These are phyloP conservation scores for Peniophora sp. DNA, from an alignment of 1,284 basidiomycete species.

Conservation along the genomic window DNA sequence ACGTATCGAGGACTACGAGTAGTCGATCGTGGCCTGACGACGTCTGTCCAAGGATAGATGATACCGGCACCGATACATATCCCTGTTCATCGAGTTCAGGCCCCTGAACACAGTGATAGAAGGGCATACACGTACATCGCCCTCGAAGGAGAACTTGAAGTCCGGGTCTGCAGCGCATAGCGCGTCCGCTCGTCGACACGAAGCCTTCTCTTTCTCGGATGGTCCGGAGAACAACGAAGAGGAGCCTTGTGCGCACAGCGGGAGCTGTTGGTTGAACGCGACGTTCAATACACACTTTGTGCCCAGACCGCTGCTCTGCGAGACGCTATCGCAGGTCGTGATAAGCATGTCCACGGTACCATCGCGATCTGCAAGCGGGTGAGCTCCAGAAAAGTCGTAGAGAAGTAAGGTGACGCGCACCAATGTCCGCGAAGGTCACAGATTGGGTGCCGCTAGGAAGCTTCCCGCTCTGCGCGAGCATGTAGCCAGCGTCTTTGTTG, in stretches of 20 bases:
- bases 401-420: slow-evolving; percentile 31
- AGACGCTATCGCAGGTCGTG: slow-evolving; percentile 71
- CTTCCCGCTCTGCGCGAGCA: slow-evolving; percentile 55
- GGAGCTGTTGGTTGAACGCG: slow-evolving; percentile 89
- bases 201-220: slow-evolving; percentile 10
- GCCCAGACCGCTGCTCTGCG: slow-evolving; percentile 61
- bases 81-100: slow-evolving; percentile 31
- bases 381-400: no score
- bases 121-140: slow-evolving; percentile 35
- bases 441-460: slow-evolving; percentile 77
- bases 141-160: slow-evolving; percentile 72
- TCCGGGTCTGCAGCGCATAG: slow-evolving; percentile 78
- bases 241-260: slow-evolving; percentile 60
- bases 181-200: slow-evolving; percentile 70
- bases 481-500: slow-evolving; percentile 69
- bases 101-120: not conserved
- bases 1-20: slow-evolving; percentile 65
- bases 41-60: slow-evolving; percentile 40
- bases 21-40: slow-evolving; percentile 30
- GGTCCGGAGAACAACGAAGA: slow-evolving; percentile 42
- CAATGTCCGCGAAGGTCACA: slow-evolving; percentile 88
- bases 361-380: slow-evolving; percentile 70
- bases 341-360: slow-evolving; percentile 96
- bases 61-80: slow-evolving; percentile 61
- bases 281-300: slow-evolving; percentile 81